Evolutionary conservation across 257 asterid species (phyloP), one percentile per base, ranked within the genome.

Genomic region (Scutellaria barbata): DNA sequence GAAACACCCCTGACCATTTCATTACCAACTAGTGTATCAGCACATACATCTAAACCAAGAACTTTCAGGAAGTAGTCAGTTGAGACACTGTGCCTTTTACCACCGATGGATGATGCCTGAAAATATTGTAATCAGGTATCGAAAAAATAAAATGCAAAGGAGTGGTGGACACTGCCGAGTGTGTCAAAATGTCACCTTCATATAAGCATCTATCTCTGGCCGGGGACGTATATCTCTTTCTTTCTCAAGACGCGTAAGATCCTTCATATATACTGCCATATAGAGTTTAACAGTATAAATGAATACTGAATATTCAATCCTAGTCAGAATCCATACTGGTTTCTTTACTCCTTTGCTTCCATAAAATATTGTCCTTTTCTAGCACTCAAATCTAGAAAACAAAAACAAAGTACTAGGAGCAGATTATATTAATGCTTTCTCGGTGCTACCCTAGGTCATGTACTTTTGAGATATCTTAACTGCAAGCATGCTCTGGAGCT

Each of bases 1-100:
- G 98, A 92, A 74, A 89, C 87, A 48, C 98, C 98, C 75, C 98
- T 86, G 39, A 86, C 79, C 98, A 92, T 92, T 18, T 89, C 96
- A 79, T 76, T 92, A 65, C 96, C 98, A 72, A 89, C 98, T 16
- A 84, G 43, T 35, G 96, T 89, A 66, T 92, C 96, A 45, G 96
- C 67, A 66, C 98, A 92, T 39, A 88, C 75, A 80, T 90, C 96
- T n/a, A 92, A 83, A 71, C 98, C 98, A 57, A 92, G 98, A 74
- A 92, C 85, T 77, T 92, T 92, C 84, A 92, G 79, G 83, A 82
- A 78, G 74, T 92, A 92, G 69, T 92, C 98, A 50, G 96, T 92
- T 35, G 87, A 74, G 57, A 92, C 89, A 25, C 87, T 89, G 84
- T 92, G 95, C 83, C 68, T 89, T 77, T 69, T 79, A 52, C 96